These are phyloP conservation scores for Kodamaea derodonti DNA, from an alignment of 1,139 yeast genomes.

Conservation along the genomic window DNA sequence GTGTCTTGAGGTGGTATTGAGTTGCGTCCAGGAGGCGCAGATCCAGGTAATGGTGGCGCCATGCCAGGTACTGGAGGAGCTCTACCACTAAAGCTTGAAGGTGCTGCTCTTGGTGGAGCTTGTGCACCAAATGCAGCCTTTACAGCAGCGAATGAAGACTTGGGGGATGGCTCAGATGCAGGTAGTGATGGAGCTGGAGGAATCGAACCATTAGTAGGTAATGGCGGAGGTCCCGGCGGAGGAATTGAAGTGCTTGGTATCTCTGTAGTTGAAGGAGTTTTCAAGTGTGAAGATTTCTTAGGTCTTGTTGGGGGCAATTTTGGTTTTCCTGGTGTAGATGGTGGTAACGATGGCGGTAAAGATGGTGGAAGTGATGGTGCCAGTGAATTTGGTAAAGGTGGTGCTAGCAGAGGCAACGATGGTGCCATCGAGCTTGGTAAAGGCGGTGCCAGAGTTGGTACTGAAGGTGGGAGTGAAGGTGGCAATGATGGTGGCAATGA, in stretches of 20 bases:
- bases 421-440: conserved; percentile 11
- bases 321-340: conserved; percentile 19
- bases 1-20: conserved; percentile 11
- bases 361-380: conserved; percentile 28
- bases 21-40: conserved; percentile 17
- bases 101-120: conserved; percentile 12
- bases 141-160: too few species aligned
- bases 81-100: conserved; percentile 9
- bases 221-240: conserved; percentile 15
- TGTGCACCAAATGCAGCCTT: conserved; percentile 2
- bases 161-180: conserved; percentile 14
- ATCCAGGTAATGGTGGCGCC: conserved; percentile 16
- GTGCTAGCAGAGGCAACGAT: conserved; percentile 9
- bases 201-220: too few species aligned
- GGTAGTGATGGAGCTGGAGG: conserved; percentile 15
- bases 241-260: conserved; percentile 29
- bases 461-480: conserved; percentile 13
- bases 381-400: conserved; percentile 24
- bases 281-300: conserved; percentile 1
- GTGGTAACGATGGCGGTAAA: conserved; percentile 16
- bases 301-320: conserved; percentile 4
- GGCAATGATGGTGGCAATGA: conserved; percentile 8
- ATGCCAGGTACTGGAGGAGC: conserved; percentile 19
- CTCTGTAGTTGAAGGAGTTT: conserved; percentile 15
- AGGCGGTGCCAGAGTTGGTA: conserved; percentile 10